Evolutionary conservation across 1,284 basidiomycete species (phyloP).

Genomic region (Microbotryomycetes sp.): DNA sequence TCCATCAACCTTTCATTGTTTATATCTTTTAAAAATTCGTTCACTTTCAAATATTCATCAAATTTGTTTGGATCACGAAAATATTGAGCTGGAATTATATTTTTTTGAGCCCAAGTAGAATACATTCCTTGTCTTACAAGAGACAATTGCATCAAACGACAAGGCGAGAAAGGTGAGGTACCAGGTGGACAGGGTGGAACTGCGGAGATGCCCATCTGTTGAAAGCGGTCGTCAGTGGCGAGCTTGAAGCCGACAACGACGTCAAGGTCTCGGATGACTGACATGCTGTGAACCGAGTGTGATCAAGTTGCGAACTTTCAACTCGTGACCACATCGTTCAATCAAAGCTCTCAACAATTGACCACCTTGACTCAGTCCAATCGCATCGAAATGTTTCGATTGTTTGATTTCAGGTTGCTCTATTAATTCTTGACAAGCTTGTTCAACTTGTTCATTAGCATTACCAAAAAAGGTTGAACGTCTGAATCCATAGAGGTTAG

Average conservation of each 20-base stretch:
- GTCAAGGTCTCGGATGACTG: background rate
- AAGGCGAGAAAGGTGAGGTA: slow-evolving; percentile 19
- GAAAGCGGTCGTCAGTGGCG: background rate
- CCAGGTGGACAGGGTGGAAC: slow-evolving; percentile 62
- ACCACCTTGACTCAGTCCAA: slow-evolving; percentile 92
- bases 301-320: slow-evolving; percentile 60
- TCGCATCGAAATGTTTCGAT: slow-evolving; percentile 61
- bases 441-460: slow-evolving; percentile 62
- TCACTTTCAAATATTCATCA: slow-evolving; percentile 60
- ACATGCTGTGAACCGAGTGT: slow-evolving; percentile 52
- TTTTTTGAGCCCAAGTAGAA: slow-evolving; percentile 68
- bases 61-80: slow-evolving; percentile 78
- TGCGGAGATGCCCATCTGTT: slow-evolving; percentile 34
- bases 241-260: background rate
- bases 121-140: slow-evolving; percentile 61
- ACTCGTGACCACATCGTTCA: slow-evolving; percentile 62
- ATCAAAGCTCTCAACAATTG: slow-evolving; percentile 87
- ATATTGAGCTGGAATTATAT: slow-evolving; percentile 85
- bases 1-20: slow-evolving; percentile 57
- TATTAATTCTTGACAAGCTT: slow-evolving; percentile 62
- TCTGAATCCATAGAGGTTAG: slow-evolving; percentile 44
- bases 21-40: slow-evolving; percentile 63
- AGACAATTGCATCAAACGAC: slow-evolving; percentile 26
- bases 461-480: slow-evolving; percentile 58
- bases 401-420: slow-evolving; percentile 59